Conservation (phyloP, 495 filamentous ascomycete genomes). For the Immersiella caudata region DNA sequence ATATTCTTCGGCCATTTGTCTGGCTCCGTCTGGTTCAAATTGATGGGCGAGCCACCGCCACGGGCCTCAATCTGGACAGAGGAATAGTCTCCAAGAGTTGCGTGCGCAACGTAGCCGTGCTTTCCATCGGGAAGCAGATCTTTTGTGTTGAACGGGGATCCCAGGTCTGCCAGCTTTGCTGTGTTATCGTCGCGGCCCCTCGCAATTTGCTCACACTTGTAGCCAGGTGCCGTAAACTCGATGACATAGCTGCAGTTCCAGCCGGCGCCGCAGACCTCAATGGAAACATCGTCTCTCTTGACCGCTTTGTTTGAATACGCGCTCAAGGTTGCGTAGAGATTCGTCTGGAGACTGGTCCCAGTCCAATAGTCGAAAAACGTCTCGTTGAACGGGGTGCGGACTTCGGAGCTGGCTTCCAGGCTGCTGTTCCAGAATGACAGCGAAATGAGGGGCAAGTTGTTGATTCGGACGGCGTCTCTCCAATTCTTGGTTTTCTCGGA, state of each 20-base stretch:
- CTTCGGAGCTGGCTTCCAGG: slow-evolving; percentile 12
- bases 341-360: slow-evolving; percentile 18
- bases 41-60: slow-evolving; percentile 15
- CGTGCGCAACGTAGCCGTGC: slow-evolving; percentile 27
- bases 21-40: not conserved
- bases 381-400: slow-evolving; percentile 26
- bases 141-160: slow-evolving; percentile 28
- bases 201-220: slow-evolving; percentile 33
- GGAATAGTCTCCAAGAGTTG: slow-evolving; percentile 31
- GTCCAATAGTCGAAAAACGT: slow-evolving; percentile 40
- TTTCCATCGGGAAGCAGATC: slow-evolving; percentile 30
- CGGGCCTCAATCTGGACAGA: slow-evolving; percentile 22
- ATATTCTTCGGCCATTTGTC: slow-evolving; percentile 29
- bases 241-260: slow-evolving; percentile 41
- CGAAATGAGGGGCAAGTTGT: slow-evolving; percentile 25
- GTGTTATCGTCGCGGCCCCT: slow-evolving; percentile 25
- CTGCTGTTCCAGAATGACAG: slow-evolving; percentile 33
- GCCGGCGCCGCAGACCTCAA: slow-evolving; percentile 33
- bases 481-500: slow-evolving; percentile 33
- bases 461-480: slow-evolving; percentile 22
- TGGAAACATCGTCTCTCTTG: slow-evolving; percentile 23
- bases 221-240: slow-evolving; percentile 30
- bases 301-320: slow-evolving; percentile 24
- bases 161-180: slow-evolving; percentile 17
- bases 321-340: slow-evolving; percentile 19